These are phyloP conservation scores for Peniophora sp. DNA, from an alignment of 1,284 basidiomycete species.

Conservation along the genomic window DNA sequence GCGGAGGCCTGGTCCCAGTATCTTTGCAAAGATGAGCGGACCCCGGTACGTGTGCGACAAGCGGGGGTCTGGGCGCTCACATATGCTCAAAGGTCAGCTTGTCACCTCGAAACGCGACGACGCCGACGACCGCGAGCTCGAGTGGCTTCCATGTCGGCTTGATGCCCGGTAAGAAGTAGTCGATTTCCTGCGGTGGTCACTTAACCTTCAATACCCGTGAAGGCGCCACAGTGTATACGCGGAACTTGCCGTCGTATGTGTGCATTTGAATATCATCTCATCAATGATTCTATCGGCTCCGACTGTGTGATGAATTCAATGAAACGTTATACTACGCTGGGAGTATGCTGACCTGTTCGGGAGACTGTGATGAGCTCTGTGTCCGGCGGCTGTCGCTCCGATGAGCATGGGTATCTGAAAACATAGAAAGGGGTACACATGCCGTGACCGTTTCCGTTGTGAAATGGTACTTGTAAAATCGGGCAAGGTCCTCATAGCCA, in stretches of 20 bases:
- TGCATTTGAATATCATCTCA: conserved; percentile 40
- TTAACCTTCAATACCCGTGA: too few relatives aligned
- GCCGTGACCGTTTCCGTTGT: conserved; percentile 22
- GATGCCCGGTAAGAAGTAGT: conserved; percentile 42
- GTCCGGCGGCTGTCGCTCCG: conserved; percentile 32
- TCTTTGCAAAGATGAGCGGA: conserved; percentile 16
- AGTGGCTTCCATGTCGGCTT: conserved; percentile 37
- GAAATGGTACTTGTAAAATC: conserved; percentile 43
- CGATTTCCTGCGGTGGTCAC: conserved; percentile 32
- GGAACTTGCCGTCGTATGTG: conserved; percentile 29
- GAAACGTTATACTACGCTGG: too few relatives aligned
- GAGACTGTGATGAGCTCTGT: conserved; percentile 35
- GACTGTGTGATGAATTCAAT: conserved; percentile 16
- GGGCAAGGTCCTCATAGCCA: conserved; percentile 29
- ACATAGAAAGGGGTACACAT: background rate
- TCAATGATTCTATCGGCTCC: conserved; percentile 38
- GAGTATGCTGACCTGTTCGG: conserved; percentile 25
- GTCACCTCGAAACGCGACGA: conserved; percentile 44
- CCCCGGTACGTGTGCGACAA: too few relatives aligned
- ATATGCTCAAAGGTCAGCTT: conserved; percentile 39
- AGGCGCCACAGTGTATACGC: too few relatives aligned
- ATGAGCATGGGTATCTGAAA: background rate
- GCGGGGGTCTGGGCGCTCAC: too few relatives aligned
- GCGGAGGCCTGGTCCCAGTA: conserved; percentile 42
- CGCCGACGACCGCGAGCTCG: conserved; percentile 40